Percentiles rank a stretch among this genome's conserved stretches.
Evolutionary conservation across 176 grass and related monocot species (phyloP).

Genomic region (Saccharum spontaneum): DNA sequence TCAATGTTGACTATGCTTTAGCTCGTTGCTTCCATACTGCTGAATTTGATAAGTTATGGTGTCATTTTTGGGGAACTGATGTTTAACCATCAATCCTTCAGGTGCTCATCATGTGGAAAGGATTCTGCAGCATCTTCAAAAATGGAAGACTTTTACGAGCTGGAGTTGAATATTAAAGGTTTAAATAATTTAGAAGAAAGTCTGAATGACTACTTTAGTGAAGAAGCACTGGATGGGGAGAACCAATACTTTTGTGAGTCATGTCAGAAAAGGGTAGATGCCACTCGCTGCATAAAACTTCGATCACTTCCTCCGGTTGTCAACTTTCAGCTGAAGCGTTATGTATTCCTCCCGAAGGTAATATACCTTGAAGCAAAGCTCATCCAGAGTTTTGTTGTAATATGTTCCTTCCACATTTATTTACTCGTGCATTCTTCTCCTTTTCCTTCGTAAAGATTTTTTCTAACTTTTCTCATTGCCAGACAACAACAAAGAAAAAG

Average conservation of each 20-base stretch:
- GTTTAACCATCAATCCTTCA: constrained; percentile 43
- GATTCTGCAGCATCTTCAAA: constrained; percentile 95
- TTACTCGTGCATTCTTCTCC: constrained; percentile 1
- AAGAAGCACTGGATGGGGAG: constrained; percentile 85
- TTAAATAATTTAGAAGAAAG: constrained; percentile 91
- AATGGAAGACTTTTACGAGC: constrained; percentile 96
- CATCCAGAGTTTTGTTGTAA: neutral
- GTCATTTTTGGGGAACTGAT: constrained; percentile 30
- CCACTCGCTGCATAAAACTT: constrained; percentile 90
- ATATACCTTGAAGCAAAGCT: constrained; percentile 12
- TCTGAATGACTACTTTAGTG: constrained; percentile 85
- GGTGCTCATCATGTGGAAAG: constrained; percentile 88
- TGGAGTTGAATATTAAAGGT: constrained; percentile 98
- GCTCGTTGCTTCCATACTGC: constrained; percentile 5
- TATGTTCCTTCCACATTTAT: neutral
- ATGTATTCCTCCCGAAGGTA: constrained; percentile 95
- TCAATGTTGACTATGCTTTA: neutral
- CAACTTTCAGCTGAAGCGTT: constrained; percentile 96
- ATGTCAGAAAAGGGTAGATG: constrained; percentile 84
- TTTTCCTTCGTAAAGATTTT: constrained; percentile 17
- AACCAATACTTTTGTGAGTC: constrained; percentile 94
- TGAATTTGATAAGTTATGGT: constrained; percentile 18
- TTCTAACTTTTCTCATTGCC: constrained; percentile 26
- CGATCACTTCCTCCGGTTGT: constrained; percentile 78
- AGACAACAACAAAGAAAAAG: constrained; percentile 99